Percentiles rank a stretch among this genome's conserved stretches.
Conservation (phyloP, 495 filamentous ascomycete genomes). For the Ascodesmis nigricans region DNA sequence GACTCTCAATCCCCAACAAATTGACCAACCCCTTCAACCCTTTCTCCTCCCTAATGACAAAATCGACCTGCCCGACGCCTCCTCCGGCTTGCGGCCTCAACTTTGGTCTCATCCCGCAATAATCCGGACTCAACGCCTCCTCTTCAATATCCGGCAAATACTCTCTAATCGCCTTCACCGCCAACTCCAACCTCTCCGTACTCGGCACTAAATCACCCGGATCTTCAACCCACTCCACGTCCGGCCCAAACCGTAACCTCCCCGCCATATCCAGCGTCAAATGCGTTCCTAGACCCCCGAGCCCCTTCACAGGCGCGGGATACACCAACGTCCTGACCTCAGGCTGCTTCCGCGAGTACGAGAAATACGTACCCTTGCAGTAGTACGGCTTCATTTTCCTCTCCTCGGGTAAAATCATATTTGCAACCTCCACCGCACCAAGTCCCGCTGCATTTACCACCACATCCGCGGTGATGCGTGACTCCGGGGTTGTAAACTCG, state of each 20-base stretch:
- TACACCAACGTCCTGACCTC: conserved; percentile 60
- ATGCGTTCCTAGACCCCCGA: conserved; percentile 77
- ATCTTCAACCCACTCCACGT: conserved; percentile 75
- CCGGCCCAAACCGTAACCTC: conserved; percentile 75
- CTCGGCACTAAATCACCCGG: conserved; percentile 28
- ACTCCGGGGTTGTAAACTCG: conserved; percentile 30
- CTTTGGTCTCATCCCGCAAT: conserved; percentile 82
- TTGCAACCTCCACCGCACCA: conserved; percentile 50
- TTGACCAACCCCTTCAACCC: conserved; percentile 78
- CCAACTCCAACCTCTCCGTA: conserved; percentile 36
- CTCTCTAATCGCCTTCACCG: conserved; percentile 47
- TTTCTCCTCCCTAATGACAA: conserved; percentile 60
- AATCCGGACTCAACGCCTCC: conserved; percentile 51
- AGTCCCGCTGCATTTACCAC: conserved; percentile 76
- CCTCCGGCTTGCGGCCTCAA: conserved; percentile 36
- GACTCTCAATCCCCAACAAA: conserved; percentile 82
- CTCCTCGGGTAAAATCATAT: conserved; percentile 48
- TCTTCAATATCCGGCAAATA: conserved; percentile 57
- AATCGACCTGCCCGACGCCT: conserved; percentile 55
- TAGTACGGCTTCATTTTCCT: conserved; percentile 43
- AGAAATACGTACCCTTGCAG: conserved; percentile 92
- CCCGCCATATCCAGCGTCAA: conserved; percentile 77
- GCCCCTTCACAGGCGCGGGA: conserved; percentile 57
- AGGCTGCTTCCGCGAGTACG: conserved; percentile 44
- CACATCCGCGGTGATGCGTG: conserved; percentile 45